Evolutionary conservation across 2,329 filamentous ascomycete genomes (phyloP).

Genomic region (Colletotrichum salicis): DNA sequence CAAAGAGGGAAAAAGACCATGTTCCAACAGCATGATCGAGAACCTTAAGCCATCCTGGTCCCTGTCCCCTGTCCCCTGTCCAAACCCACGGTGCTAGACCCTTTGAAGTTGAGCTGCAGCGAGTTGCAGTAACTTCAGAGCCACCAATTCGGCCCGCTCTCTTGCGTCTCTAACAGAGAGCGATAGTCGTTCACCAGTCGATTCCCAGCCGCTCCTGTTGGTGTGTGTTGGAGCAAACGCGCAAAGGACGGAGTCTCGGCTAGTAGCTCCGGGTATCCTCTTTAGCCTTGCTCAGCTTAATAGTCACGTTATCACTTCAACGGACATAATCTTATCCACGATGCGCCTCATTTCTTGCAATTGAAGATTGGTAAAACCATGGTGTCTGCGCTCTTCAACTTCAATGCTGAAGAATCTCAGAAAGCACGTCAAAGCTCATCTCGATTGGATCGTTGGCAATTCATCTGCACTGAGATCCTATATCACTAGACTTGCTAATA

Average conservation of each 20-base stretch:
- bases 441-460: no score
- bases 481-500: no score
- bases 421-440: no score
- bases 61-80: background rate
- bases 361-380: no score
- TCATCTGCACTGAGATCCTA: no score
- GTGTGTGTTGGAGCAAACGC: background rate
- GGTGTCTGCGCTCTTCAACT: no score
- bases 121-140: conserved; percentile 16
- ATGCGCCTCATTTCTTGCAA: no score
- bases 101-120: conserved; percentile 5
- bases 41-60: conserved; percentile 6
- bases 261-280: background rate
- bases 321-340: no score
- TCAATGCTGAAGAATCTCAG: no score
- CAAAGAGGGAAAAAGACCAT: background rate
- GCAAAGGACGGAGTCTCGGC: background rate
- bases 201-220: conserved; percentile 1
- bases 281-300: background rate
- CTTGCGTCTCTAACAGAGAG: conserved; percentile 16
- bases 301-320: no score
- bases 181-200: background rate
- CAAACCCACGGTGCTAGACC: conserved; percentile 19
- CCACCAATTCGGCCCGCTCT: conserved; percentile 29
- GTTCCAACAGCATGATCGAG: background rate